Percentiles rank a stretch among this genome's conserved stretches.
phyloP scores from a whole-genome alignment of 2,329 filamentous ascomycete genomes.

The Curvularia spicifera region DNA sequence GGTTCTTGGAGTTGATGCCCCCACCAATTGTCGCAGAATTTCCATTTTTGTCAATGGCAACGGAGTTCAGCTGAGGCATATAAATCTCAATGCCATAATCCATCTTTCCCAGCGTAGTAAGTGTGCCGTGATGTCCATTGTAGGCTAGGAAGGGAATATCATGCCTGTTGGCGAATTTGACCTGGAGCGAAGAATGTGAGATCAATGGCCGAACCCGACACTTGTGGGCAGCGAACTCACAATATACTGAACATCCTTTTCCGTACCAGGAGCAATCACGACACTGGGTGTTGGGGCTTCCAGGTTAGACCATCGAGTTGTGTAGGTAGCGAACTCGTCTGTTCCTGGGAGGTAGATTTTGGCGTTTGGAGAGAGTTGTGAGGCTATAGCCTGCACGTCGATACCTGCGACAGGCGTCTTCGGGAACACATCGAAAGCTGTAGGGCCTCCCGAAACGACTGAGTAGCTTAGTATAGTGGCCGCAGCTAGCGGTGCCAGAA shows the following conservation, averaged over 20 bases:
- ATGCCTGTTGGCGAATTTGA: conserved; percentile 57
- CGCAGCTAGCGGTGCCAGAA: neutral
- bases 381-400: conserved; percentile 24
- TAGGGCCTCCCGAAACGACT: neutral
- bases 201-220: neutral
- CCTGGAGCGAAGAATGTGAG: conserved; percentile 36
- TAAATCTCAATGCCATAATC: conserved; percentile 60
- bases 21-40: conserved; percentile 58
- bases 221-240: conserved; percentile 12
- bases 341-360: conserved; percentile 28
- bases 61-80: conserved; percentile 53
- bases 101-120: conserved; percentile 59
- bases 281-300: conserved; percentile 28
- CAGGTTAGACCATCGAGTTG: conserved; percentile 26
- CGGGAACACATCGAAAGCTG: neutral
- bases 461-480: neutral
- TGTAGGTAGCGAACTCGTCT: conserved; percentile 20
- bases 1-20: conserved; percentile 55
- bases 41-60: conserved; percentile 53
- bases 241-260: conserved; percentile 31
- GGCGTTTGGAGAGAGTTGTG: conserved; percentile 21
- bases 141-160: conserved; percentile 60
- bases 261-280: conserved; percentile 27
- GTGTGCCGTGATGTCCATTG: conserved; percentile 61
- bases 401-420: conserved; percentile 23